Conservation (phyloP, 108 stramenopile genomes). For the Nitzschia sp. region DNA sequence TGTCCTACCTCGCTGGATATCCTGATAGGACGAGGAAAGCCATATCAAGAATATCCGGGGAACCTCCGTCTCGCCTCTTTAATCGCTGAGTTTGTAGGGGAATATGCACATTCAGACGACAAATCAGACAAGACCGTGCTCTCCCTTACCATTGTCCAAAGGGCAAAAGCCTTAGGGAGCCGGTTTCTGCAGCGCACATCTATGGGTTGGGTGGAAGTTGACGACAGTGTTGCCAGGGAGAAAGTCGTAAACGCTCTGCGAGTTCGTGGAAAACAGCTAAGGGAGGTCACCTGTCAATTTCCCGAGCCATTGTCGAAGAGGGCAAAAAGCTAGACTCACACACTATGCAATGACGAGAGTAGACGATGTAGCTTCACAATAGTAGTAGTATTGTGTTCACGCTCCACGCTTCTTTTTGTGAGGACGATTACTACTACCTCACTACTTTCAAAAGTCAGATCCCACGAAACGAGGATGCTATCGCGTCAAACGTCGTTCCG, state of each 20-base stretch:
- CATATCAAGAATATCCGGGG: constrained; percentile 12
- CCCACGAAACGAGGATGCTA: too few relatives aligned
- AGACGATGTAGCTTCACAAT: too few relatives aligned
- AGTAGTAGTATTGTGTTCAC: too few relatives aligned
- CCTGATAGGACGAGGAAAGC: constrained; percentile 13
- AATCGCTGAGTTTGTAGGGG: not conserved
- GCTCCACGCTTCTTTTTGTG: too few relatives aligned
- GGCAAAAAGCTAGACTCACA: too few relatives aligned
- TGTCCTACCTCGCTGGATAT: constrained; percentile 5
- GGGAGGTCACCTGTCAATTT: too few relatives aligned
- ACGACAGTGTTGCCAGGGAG: constrained; percentile 2
- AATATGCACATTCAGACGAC: not conserved
- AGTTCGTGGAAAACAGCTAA: too few relatives aligned
- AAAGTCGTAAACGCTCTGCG: constrained; percentile 2
- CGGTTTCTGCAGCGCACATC: constrained; percentile 3
- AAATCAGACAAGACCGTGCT: not conserved
- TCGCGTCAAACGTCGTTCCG: too few relatives aligned
- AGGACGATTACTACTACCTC: too few relatives aligned
- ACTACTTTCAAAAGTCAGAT: too few relatives aligned
- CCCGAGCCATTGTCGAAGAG: too few relatives aligned
- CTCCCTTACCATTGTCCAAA: not conserved
- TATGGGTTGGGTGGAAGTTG: constrained; percentile 4
- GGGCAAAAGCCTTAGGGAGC: not conserved
- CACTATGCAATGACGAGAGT: too few relatives aligned
- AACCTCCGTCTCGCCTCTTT: not conserved